phyloP scores from a whole-genome alignment of 192 early-diverging fungal genomes.

The Allomyces macrogynus region DNA sequence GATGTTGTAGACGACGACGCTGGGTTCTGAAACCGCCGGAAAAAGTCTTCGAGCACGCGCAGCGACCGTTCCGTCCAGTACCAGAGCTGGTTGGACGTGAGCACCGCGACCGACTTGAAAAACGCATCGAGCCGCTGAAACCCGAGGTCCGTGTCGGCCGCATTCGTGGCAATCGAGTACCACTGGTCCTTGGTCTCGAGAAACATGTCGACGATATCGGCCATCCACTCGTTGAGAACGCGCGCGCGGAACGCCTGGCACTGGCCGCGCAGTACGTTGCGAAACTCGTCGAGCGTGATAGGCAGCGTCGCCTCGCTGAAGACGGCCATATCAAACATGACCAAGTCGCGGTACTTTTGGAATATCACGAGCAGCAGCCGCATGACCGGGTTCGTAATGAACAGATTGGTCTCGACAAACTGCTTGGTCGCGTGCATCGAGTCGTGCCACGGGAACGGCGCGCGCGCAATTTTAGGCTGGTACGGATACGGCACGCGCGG shows the following conservation, averaged over 20 bases:
- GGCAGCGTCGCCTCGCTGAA: conserved; percentile 19
- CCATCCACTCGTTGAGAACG: conserved; percentile 29
- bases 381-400: conserved; percentile 22
- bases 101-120: conserved; percentile 4
- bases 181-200: conserved; percentile 20
- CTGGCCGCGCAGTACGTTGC: conserved; percentile 26
- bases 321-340: conserved; percentile 25
- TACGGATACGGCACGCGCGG: conserved; percentile 15
- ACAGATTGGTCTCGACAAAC: conserved; percentile 20
- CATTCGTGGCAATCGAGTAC: conserved; percentile 16
- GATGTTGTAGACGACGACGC: not conserved
- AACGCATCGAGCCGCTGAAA: conserved; percentile 7
- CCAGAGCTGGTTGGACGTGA: conserved; percentile 13
- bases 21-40: not conserved
- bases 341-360: conserved; percentile 14
- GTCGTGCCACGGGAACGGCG: conserved; percentile 41
- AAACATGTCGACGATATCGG: conserved; percentile 15
- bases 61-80: conserved; percentile 2
- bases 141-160: conserved; percentile 19
- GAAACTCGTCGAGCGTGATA: conserved; percentile 23
- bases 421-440: conserved; percentile 10
- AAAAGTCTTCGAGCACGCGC: not conserved
- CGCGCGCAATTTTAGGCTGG: conserved; percentile 21
- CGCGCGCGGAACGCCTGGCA: conserved; percentile 32
- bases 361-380: conserved; percentile 19